Conservation (phyloP, 2,329 filamentous ascomycete species). For the Xylaria multiplex region DNA sequence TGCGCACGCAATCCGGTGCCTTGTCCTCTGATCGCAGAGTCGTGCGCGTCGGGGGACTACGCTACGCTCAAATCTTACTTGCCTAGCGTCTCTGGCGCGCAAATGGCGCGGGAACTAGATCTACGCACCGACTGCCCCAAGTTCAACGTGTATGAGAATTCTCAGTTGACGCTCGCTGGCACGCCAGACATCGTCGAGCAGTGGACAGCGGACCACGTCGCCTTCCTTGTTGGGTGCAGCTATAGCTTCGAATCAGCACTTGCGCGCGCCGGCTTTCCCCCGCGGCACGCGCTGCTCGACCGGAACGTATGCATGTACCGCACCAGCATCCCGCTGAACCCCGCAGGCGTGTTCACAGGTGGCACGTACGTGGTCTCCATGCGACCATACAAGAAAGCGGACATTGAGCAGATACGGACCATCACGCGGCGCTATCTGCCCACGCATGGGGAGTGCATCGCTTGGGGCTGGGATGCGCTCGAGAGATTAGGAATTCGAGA, state of each 20-base stretch:
- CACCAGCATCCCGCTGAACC: slow-evolving; percentile 64
- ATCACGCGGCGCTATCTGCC: slow-evolving; percentile 65
- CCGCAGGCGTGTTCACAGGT: slow-evolving; percentile 66
- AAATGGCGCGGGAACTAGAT: too few relatives aligned
- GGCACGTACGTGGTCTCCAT: slow-evolving; percentile 70
- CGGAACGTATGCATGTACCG: slow-evolving; percentile 71
- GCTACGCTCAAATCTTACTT: too few relatives aligned
- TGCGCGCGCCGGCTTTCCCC: slow-evolving; percentile 58
- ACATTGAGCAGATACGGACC: slow-evolving; percentile 62
- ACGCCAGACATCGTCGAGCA: slow-evolving; percentile 57
- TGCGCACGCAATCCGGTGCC: too few relatives aligned
- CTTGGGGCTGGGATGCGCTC: slow-evolving; percentile 71
- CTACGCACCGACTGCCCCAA: slow-evolving; percentile 59
- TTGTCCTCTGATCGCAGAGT: too few relatives aligned
- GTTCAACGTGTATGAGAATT: slow-evolving; percentile 68
- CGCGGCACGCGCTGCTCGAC: slow-evolving; percentile 59
- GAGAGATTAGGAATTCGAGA: slow-evolving; percentile 63
- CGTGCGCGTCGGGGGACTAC: too few relatives aligned
- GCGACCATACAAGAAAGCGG: slow-evolving; percentile 63
- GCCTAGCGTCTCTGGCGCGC: too few relatives aligned
- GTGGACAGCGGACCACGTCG: slow-evolving; percentile 70
- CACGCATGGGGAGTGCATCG: slow-evolving; percentile 72
- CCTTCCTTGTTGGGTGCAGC: slow-evolving; percentile 69
- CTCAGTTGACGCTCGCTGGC: slow-evolving; percentile 52
- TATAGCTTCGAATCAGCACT: slow-evolving; percentile 72